Evolutionary conservation across 2,329 filamentous ascomycete genomes (phyloP), one percentile per base, ranked within the genome.

Genomic region (Cordyceps pruinosa): DNA sequence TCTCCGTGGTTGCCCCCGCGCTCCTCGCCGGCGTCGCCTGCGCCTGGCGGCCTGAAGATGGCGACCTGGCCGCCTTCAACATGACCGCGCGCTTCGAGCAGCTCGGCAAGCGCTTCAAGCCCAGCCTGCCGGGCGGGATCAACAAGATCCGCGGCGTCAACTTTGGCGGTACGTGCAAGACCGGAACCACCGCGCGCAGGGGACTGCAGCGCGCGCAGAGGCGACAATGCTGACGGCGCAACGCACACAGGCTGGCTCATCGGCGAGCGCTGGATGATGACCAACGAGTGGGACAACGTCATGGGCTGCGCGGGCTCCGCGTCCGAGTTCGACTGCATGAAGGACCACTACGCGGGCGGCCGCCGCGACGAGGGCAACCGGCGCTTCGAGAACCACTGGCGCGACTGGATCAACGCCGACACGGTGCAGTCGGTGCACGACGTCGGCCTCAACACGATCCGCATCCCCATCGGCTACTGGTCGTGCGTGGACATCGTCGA

Each of bases 391-490:
- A 64, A 67, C 13, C 79, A 82, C 64, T 82, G 79, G 78, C 65
- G 63, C 23, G 61, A 66, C 25, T 57, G 59, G 51, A 58, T 68
- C 51, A 61, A 61, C 54, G 57, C 59, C 15, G 58, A 50, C 26
- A 66, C 65, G 5, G 64, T 66, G 25, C 58, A 61, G 61, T 77
- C 75, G 4, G 65, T 76, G 51, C 64, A 71, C n/a, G 79, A 82
- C 63, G 71, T 82, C 54, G 78, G 78, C 0, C 65, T 82, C 39
- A 81, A 82, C 63, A 77, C 78, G 1, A 71, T 82, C 46, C 73
- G 78, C 10, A 77, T 82, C 21, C 78, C 79, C 0, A 71, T 82
- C 3, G 80, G 79, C 21, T 82, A 79, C 66, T 82, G 78, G 79
- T 72, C 80, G 35, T 67, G 76, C 32, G 75, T 78, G 60, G 71